Evolutionary conservation across 2,329 filamentous ascomycete species (phyloP).

Genomic region (Magnaporthiopsis rhizophila): DNA sequence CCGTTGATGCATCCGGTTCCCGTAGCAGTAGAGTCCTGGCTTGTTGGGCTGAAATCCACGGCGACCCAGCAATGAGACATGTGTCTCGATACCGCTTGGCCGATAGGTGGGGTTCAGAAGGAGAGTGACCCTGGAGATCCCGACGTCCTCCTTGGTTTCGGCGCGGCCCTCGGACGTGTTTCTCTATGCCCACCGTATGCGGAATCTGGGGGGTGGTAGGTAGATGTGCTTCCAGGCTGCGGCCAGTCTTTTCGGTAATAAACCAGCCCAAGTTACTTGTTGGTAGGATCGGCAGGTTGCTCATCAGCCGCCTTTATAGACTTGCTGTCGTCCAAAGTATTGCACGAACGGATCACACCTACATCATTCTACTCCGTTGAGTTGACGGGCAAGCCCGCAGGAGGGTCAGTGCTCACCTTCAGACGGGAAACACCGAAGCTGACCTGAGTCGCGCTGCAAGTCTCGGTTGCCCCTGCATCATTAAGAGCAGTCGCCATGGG

Average conservation of each 20-base stretch:
- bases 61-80: conserved; percentile 52
- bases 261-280: not conserved
- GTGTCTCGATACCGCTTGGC: conserved; percentile 53
- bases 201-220: not conserved
- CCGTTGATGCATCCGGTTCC: conserved; percentile 38
- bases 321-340: not conserved
- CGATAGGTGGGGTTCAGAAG: conserved; percentile 53
- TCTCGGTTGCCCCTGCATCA: not conserved
- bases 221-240: no score
- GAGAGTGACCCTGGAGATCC: conserved; percentile 38
- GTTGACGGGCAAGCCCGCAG: not conserved
- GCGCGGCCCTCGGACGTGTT: not conserved
- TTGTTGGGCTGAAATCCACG: conserved; percentile 27
- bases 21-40: conserved; percentile 51
- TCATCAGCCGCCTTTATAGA: no score
- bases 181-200: not conserved
- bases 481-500: not conserved
- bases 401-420: not conserved
- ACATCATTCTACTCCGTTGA: not conserved
- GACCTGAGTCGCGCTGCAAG: not conserved
- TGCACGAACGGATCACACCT: not conserved
- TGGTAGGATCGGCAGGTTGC: not conserved
- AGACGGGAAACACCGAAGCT: not conserved
- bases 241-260: not conserved
- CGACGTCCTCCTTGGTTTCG: conserved; percentile 21